phyloP scores from a whole-genome alignment of 176 grass and related monocot species.

The Tuctoria greenei region DNA sequence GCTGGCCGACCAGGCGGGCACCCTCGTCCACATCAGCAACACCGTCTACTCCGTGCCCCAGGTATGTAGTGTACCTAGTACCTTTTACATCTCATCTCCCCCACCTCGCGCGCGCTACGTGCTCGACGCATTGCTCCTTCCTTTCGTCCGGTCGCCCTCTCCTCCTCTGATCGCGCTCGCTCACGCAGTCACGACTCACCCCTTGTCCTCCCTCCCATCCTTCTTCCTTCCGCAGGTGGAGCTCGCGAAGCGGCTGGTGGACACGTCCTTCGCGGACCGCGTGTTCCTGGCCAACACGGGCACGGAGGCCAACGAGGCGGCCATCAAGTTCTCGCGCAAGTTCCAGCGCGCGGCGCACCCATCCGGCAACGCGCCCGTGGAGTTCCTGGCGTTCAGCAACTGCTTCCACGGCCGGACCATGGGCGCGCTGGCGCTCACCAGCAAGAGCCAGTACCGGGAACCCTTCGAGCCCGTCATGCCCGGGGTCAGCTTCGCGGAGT shows the following conservation, averaged over 20 bases:
- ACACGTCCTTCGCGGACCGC: slow-evolving; percentile 77
- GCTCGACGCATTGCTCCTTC: slow-evolving; percentile 40
- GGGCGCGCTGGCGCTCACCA: slow-evolving; percentile 78
- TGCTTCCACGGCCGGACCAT: slow-evolving; percentile 89
- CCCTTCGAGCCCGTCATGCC: slow-evolving; percentile 84
- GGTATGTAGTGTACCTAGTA: too few species aligned
- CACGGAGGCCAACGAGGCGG: slow-evolving; percentile 96
- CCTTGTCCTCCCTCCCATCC: not conserved
- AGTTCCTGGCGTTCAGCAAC: slow-evolving; percentile 70
- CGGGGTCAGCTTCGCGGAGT: slow-evolving; percentile 60
- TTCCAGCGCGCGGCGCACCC: slow-evolving; percentile 58
- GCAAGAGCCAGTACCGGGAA: slow-evolving; percentile 69
- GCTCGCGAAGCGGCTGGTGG: slow-evolving; percentile 72
- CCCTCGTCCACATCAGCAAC: slow-evolving; percentile 77
- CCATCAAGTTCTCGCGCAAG: slow-evolving; percentile 92
- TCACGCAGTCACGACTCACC: not conserved
- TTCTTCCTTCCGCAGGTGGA: slow-evolving; percentile 52
- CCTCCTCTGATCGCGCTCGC: not conserved
- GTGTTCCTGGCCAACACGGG: slow-evolving; percentile 80
- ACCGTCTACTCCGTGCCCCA: slow-evolving; percentile 67
- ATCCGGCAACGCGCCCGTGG: slow-evolving; percentile 36
- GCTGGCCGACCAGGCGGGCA: slow-evolving; percentile 39
- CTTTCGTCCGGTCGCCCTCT: too few species aligned
- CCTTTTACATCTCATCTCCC: fast-evolving
- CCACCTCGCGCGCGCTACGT: slow-evolving; percentile 12